A percentile compares a stretch with the other conserved stretches of the same genome.
Evolutionary conservation across 768 basidiomycete species (phyloP).

Genomic region (Boletus reticuloceps): DNA sequence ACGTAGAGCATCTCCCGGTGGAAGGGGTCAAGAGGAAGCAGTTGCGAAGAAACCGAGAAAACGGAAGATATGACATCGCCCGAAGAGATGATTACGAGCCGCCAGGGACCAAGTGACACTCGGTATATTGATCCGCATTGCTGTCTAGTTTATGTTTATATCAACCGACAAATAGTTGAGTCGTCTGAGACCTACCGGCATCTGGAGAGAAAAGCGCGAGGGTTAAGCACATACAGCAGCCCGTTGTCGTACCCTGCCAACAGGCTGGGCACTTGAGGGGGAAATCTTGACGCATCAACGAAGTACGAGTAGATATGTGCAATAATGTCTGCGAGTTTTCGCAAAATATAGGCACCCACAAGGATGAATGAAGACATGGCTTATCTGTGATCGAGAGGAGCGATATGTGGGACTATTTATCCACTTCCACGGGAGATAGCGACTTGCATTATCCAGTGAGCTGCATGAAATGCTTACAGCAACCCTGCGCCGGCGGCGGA

Average conservation of each 20-base stretch:
- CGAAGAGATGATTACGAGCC: constrained; percentile 15
- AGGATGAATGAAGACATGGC: constrained; percentile 1
- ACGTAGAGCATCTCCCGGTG: constrained; percentile 10
- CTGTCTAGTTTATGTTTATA: constrained; percentile 5
- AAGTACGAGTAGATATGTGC: not conserved
- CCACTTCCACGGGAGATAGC: not conserved
- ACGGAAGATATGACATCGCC: constrained; percentile 10
- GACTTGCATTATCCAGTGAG: too few relatives aligned
- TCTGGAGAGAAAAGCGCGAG: constrained; percentile 10
- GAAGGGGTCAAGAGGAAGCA: constrained; percentile 12
- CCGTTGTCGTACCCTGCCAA: constrained; percentile 18
- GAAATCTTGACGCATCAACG: not conserved
- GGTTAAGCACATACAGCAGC: constrained; percentile 12
- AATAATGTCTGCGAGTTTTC: not conserved
- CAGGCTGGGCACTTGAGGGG: constrained; percentile 8
- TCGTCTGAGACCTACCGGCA: constrained; percentile 22
- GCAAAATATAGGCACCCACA: not conserved
- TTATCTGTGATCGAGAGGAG: not conserved
- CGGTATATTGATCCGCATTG: constrained; percentile 13
- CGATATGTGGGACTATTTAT: constrained; percentile 1
- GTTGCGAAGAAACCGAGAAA: not conserved
- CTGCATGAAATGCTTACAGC: too few relatives aligned
- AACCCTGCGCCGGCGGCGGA: too few relatives aligned
- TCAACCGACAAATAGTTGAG: not conserved
- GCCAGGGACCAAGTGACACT: constrained; percentile 18